These are phyloP conservation scores for Cercophora scortea DNA, from an alignment of 495 filamentous ascomycete genomes.

Conservation along the genomic window DNA sequence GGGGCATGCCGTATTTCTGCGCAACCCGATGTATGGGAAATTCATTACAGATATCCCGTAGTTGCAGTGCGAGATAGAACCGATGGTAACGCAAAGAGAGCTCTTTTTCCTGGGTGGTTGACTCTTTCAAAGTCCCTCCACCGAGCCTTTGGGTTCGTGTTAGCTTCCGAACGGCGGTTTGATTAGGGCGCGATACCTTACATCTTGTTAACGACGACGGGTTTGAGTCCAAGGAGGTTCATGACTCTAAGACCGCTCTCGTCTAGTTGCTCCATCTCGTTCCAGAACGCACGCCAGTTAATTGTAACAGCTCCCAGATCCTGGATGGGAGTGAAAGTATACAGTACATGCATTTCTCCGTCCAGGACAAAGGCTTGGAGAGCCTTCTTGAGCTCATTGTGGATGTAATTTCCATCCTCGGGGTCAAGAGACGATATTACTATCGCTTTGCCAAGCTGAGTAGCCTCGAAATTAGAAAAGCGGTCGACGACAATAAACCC, in stretches of 20 bases:
- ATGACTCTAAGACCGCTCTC: conserved; percentile 65
- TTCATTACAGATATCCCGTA: conserved; percentile 77
- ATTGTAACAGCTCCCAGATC: conserved; percentile 41
- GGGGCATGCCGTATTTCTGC: conserved; percentile 58
- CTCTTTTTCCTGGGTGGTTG: conserved; percentile 50
- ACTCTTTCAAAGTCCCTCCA: conserved; percentile 60
- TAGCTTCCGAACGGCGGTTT: conserved; percentile 9
- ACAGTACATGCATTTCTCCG: conserved; percentile 78
- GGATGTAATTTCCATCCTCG: conserved; percentile 69
- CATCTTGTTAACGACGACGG: conserved; percentile 65
- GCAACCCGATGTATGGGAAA: conserved; percentile 63
- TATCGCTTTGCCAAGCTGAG: conserved; percentile 60
- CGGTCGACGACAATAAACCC: conserved; percentile 50
- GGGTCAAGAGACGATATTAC: conserved; percentile 68
- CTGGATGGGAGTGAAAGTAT: conserved; percentile 71
- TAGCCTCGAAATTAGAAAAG: conserved; percentile 48
- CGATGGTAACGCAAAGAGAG: conserved; percentile 60
- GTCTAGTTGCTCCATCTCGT: conserved; percentile 61
- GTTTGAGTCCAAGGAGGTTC: conserved; percentile 60
- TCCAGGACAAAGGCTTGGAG: conserved; percentile 74
- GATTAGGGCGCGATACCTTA: conserved; percentile 20
- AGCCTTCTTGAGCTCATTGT: conserved; percentile 60
- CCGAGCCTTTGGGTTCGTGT: conserved; percentile 49
- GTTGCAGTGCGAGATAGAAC: conserved; percentile 72
- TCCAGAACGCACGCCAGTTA: conserved; percentile 67